phyloP scores from a whole-genome alignment of 306 rosid genomes.

The Astragalus membranaceus region DNA sequence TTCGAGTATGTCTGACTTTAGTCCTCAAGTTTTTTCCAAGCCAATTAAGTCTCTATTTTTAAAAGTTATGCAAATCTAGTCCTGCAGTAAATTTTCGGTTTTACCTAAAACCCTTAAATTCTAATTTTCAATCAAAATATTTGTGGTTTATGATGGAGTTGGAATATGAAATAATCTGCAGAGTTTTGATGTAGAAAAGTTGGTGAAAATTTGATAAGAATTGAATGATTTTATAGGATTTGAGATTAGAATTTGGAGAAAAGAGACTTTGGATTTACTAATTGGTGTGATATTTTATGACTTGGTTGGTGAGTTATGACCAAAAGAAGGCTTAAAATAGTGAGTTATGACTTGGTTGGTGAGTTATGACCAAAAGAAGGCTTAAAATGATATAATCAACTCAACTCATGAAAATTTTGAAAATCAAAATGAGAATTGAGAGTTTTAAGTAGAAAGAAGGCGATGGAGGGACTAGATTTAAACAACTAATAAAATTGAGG shows the following conservation, averaged over 20 bases:
- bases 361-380: neutral
- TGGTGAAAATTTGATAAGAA: neutral
- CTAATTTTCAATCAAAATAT: neutral
- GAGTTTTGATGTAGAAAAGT: neutral
- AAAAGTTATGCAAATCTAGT: neutral
- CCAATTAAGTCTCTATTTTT: neutral
- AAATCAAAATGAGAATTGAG: neutral
- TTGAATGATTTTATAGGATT: neutral
- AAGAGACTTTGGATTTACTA: neutral
- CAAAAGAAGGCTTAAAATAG: neutral
- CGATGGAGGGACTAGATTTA: neutral
- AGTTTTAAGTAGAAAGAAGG: no score
- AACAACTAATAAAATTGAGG: neutral
- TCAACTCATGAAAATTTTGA: neutral
- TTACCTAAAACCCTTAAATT: neutral
- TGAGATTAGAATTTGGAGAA: neutral
- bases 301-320: neutral
- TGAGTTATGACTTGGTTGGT: no score
- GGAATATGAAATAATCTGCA: neutral
- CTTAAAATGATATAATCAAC: no score
- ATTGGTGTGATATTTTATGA: neutral
- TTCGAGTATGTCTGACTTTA: neutral
- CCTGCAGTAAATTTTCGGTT: neutral
- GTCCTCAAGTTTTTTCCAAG: neutral
- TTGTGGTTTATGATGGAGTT: neutral